Percentiles rank a stretch among this genome's conserved stretches.
Evolutionary conservation across 768 basidiomycete species (phyloP).

Genomic region (Lactarius trivialis): DNA sequence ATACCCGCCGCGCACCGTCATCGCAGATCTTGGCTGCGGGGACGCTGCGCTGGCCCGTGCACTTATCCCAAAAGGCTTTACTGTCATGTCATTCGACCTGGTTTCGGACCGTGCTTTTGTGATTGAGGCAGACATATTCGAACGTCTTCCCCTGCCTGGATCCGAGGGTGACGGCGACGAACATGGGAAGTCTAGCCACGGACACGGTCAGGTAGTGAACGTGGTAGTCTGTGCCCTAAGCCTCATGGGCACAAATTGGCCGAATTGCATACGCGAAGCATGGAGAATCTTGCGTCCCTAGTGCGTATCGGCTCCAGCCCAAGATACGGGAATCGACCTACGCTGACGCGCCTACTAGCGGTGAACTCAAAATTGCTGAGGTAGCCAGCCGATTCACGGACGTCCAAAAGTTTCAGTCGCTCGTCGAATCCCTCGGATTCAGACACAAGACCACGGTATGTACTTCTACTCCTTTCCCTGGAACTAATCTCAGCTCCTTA

Average conservation of each 20-base stretch:
- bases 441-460: conserved; percentile 59
- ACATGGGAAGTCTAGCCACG: conserved; percentile 33
- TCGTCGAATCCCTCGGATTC: conserved; percentile 70
- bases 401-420: conserved; percentile 55
- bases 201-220: conserved; percentile 76
- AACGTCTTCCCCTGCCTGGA: conserved; percentile 78
- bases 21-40: conserved; percentile 94
- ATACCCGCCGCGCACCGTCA: conserved; percentile 60
- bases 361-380: conserved; percentile 82
- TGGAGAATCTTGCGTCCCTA: conserved; percentile 79
- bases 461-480: not conserved
- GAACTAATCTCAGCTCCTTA: not conserved
- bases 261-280: conserved; percentile 81
- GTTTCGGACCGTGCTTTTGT: conserved; percentile 71
- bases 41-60: conserved; percentile 81
- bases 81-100: conserved; percentile 74
- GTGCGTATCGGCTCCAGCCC: conserved; percentile 41
- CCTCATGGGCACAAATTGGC: conserved; percentile 97
- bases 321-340: not conserved
- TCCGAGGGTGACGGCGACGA: conserved; percentile 41
- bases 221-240: conserved; percentile 91
- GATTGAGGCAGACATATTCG: conserved; percentile 84
- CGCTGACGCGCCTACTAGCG: conserved; percentile 37
- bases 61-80: conserved; percentile 61
- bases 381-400: conserved; percentile 78